Percentiles rank a stretch among this genome's conserved stretches.
Conservation (phyloP, 2,329 filamentous ascomycete genomes). For the Claviceps cyperi region DNA sequence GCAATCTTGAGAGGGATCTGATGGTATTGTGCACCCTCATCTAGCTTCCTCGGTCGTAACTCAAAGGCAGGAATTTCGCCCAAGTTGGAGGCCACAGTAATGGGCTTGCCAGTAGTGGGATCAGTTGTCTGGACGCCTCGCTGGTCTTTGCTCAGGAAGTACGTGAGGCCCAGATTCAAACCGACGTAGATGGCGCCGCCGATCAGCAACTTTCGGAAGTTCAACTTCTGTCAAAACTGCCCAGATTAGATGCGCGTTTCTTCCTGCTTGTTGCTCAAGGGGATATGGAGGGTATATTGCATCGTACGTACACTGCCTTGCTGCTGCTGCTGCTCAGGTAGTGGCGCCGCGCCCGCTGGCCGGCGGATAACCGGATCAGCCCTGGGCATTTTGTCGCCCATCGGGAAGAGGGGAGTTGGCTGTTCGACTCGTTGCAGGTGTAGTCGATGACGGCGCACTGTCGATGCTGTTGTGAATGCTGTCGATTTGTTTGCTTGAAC, state of each 20-base stretch:
- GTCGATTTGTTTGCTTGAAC: not conserved
- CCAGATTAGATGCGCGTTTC: not conserved
- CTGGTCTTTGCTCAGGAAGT: conserved; percentile 34
- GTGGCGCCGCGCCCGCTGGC: conserved; percentile 11
- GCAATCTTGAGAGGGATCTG: conserved; percentile 55
- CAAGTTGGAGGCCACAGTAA: conserved; percentile 39
- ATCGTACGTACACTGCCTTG: conserved; percentile 12
- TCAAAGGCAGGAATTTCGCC: conserved; percentile 49
- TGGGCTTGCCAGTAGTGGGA: conserved; percentile 32
- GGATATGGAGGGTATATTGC: not conserved
- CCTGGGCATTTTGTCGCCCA: conserved; percentile 1
- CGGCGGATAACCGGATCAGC: conserved; percentile 2
- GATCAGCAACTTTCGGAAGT: conserved; percentile 32
- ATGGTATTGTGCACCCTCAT: conserved; percentile 50
- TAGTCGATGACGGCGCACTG: not conserved
- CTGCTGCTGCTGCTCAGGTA: conserved; percentile 4
- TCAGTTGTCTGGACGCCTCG: conserved; percentile 33
- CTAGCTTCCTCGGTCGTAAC: conserved; percentile 44
- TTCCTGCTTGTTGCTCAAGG: not conserved
- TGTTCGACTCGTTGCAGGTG: not conserved
- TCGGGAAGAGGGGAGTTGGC: not conserved
- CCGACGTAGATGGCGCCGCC: conserved; percentile 43
- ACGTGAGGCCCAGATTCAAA: conserved; percentile 42
- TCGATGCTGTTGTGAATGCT: too few species aligned
- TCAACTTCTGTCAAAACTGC: conserved; percentile 17